Conservation (phyloP, 371 early-diverging fungal species). For the Syncephalastrum racemosum region DNA sequence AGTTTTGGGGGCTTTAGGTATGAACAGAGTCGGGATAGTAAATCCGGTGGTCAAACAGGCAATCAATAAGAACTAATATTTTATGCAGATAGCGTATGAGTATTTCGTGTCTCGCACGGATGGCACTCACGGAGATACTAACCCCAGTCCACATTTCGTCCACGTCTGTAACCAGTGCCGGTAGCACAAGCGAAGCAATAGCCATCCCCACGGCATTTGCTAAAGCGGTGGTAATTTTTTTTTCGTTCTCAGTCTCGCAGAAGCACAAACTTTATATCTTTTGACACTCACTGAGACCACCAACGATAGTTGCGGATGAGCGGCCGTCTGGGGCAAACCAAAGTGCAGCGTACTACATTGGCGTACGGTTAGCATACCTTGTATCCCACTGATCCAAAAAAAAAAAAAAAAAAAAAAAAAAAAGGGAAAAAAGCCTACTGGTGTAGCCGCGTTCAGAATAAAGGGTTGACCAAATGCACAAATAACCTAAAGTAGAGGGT, state of each 20-base stretch:
- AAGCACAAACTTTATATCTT: not conserved
- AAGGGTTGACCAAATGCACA: slow-evolving; percentile 51
- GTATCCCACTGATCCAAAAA: too few species aligned
- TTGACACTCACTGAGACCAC: slow-evolving; percentile 36
- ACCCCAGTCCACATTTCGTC: slow-evolving; percentile 24
- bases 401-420: not conserved
- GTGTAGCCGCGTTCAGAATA: slow-evolving; percentile 43
- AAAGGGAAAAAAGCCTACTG: slow-evolving; percentile 24
- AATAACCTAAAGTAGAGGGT: slow-evolving; percentile 20
- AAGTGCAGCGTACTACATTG: slow-evolving; percentile 38
- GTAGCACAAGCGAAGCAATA: slow-evolving; percentile 38
- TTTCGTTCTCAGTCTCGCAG: not conserved
- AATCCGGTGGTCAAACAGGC: slow-evolving; percentile 45
- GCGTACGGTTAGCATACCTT: too few species aligned
- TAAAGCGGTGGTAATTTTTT: slow-evolving; percentile 13
- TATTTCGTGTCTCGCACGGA: not conserved
- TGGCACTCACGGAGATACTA: slow-evolving; percentile 8
- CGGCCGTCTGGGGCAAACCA: slow-evolving; percentile 47
- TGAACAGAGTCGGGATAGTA: slow-evolving; percentile 49
- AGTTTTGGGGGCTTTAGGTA: slow-evolving; percentile 55
- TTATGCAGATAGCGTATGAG: not conserved
- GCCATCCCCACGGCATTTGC: slow-evolving; percentile 52
- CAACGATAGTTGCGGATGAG: slow-evolving; percentile 38
- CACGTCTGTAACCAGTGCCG: slow-evolving; percentile 32
- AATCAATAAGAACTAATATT: slow-evolving; percentile 35